A percentile compares a stretch with the other conserved stretches of the same genome.
phyloP scores from a whole-genome alignment of 1,284 basidiomycete genomes.

The Ceratobasidium sp. region DNA sequence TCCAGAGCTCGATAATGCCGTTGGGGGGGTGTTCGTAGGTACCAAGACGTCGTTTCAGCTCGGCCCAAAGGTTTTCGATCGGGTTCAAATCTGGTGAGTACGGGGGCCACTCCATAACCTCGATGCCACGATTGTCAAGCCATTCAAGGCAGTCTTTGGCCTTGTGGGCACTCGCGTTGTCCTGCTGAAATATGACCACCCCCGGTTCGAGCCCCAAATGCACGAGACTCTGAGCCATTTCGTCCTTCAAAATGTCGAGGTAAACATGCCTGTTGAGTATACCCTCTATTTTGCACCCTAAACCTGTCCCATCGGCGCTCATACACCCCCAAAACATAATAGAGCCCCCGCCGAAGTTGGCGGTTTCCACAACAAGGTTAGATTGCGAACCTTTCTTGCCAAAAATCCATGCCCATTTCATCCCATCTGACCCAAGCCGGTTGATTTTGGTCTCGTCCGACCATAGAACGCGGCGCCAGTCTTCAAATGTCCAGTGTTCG shows the following conservation, averaged over 20 bases:
- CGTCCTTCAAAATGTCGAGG: slow-evolving; percentile 6
- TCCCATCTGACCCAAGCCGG: slow-evolving; percentile 19
- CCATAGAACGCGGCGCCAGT: slow-evolving; percentile 34
- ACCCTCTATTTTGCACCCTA: slow-evolving; percentile 6
- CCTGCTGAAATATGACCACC: slow-evolving; percentile 46
- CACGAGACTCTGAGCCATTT: slow-evolving; percentile 26
- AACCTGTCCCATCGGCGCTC: not conserved
- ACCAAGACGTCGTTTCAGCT: slow-evolving; percentile 35
- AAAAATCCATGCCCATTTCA: slow-evolving; percentile 10
- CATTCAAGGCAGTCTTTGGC: slow-evolving; percentile 36
- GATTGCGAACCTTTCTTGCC: not conserved
- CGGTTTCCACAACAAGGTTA: not conserved
- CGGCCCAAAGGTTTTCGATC: slow-evolving; percentile 45
- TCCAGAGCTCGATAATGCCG: slow-evolving; percentile 33
- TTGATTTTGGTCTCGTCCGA: slow-evolving; percentile 42
- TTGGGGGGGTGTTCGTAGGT: slow-evolving; percentile 16
- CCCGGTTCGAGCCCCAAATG: slow-evolving; percentile 21
- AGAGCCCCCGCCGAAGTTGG: slow-evolving; percentile 30
- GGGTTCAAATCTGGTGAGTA: slow-evolving; percentile 46
- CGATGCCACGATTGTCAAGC: slow-evolving; percentile 40
- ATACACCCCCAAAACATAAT: slow-evolving; percentile 41
- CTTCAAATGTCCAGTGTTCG: slow-evolving; percentile 15
- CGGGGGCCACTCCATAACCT: slow-evolving; percentile 44
- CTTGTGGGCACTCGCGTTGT: slow-evolving; percentile 42
- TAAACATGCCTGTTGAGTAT: slow-evolving; percentile 1